Evolutionary conservation across 495 filamentous ascomycete species (phyloP).

Genomic region (Oidiodendron maius): DNA sequence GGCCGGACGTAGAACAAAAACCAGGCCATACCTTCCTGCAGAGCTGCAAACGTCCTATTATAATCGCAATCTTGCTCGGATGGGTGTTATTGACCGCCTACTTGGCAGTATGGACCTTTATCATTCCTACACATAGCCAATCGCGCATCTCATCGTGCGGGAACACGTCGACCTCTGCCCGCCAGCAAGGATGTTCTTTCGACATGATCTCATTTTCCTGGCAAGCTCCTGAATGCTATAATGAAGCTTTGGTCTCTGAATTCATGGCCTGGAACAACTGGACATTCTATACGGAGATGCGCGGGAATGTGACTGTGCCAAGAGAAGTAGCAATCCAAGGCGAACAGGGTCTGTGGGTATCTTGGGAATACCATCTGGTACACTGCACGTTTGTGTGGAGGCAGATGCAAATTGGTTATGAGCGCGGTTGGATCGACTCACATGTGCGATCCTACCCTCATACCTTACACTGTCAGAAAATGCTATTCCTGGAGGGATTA

Average conservation of each 20-base stretch:
- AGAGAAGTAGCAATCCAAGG: conserved; percentile 12
- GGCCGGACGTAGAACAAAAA: neutral
- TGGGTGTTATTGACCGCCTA: neutral
- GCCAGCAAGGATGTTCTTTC: conserved; percentile 23
- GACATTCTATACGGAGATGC: conserved; percentile 8
- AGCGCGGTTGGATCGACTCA: neutral
- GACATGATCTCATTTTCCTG: conserved; percentile 27
- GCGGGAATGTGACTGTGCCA: neutral
- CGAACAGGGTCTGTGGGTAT: conserved; percentile 22
- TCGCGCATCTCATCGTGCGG: conserved; percentile 15
- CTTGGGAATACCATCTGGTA: conserved; percentile 28
- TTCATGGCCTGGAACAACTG: conserved; percentile 3
- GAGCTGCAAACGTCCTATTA: neutral
- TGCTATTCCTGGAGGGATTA: neutral
- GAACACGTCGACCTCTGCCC: conserved; percentile 13
- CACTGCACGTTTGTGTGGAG: conserved; percentile 32
- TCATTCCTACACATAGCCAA: neutral
- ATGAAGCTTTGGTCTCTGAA: conserved; percentile 7
- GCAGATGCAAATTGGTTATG: conserved; percentile 26
- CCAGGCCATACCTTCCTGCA: neutral
- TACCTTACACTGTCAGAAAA: conserved; percentile 5
- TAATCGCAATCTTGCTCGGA: neutral
- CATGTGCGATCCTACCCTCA: neutral
- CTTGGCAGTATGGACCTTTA: neutral
- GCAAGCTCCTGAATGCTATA: conserved; percentile 26